These are phyloP conservation scores for Talaromyces sp. DNA, from an alignment of 2,329 filamentous ascomycete species.

Conservation along the genomic window DNA sequence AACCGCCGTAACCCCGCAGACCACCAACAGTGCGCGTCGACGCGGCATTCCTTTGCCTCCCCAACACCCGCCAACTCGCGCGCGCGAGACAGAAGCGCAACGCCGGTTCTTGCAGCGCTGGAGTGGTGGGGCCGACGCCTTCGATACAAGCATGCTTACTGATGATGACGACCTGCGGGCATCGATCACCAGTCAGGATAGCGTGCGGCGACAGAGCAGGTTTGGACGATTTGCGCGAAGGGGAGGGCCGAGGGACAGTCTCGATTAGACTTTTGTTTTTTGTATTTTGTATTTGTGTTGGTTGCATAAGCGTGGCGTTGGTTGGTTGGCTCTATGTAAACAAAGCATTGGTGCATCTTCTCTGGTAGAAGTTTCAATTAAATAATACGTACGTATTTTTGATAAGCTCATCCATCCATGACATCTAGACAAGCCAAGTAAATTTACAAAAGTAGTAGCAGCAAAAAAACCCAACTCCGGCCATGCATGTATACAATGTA, in stretches of 20 bases:
- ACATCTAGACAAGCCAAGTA: background rate
- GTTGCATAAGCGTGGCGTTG: background rate
- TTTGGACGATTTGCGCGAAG: slow-evolving; percentile 37
- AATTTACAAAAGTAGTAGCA: background rate
- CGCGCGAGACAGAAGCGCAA: slow-evolving; percentile 34
- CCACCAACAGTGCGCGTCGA: background rate
- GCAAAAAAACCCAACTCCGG: background rate
- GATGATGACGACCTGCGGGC: slow-evolving; percentile 30
- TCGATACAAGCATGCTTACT: slow-evolving; percentile 27
- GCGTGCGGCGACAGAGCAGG: slow-evolving; percentile 22
- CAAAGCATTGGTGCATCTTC: background rate
- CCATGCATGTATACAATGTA: slow-evolving; percentile 7
- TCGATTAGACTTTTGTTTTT: slow-evolving; percentile 37
- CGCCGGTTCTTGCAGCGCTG: slow-evolving; percentile 33
- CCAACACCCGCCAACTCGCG: slow-evolving; percentile 16
- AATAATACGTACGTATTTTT: background rate
- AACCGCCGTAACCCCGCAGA: background rate
- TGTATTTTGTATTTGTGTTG: no score
- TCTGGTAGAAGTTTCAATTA: background rate
- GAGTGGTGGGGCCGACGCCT: slow-evolving; percentile 31
- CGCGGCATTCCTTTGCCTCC: slow-evolving; percentile 20
- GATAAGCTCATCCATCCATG: background rate
- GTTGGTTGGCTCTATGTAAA: background rate
- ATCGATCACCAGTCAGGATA: slow-evolving; percentile 27
- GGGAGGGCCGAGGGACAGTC: slow-evolving; percentile 44